Evolutionary conservation across 2,329 filamentous ascomycete genomes (phyloP), one percentile per base, ranked within the genome.

Genomic region (Hypoxylon sp.): DNA sequence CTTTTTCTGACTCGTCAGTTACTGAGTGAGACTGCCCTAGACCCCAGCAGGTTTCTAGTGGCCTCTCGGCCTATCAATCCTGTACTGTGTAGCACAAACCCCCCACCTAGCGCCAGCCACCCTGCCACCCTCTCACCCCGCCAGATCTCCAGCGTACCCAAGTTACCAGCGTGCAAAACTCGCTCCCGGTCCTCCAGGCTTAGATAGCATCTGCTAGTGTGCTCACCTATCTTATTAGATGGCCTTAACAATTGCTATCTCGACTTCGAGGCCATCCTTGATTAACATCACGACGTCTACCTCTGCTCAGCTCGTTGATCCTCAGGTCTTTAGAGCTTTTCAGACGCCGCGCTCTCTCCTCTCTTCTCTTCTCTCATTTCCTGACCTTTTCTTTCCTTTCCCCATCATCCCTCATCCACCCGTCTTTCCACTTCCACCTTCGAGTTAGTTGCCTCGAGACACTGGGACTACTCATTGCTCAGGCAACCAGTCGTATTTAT

Each of bases 151-250:
- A 38, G 11, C 6, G 13, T 33, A n/a, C n/a, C n/a, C n/a, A n/a
- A 24, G 33, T 51, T 45, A 27, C 13, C 40, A 15, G 18, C 37
- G 33, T 58, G 51, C 47, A 55, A 13, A 40, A 21, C 26, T 55
- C 51, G 51, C 18, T 43, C 20, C 46, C 18, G 24, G 31, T 52
- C 40, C 69, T 68, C 68, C 17, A 23, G 41, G 66, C 61, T 62
- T 60, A 64, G 70, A 69, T 72, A 58, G 50, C 46, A 38, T 8
- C 26, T 66, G 55, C 62, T 68, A 63, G 49, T 54, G 55, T 21
- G 47, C 9, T 11, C 35, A 35, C 43, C n/a, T 35, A 45, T 15
- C 38, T 43, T n/a, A 3, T 9, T 2, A 7, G 8, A 4, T 35
- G 20, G 20, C 18, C 24, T 51, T 66, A 65, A 58, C 65, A 66